Evolutionary conservation across 2,329 filamentous ascomycete species (phyloP).

Genomic region (Ophiostoma ips): DNA sequence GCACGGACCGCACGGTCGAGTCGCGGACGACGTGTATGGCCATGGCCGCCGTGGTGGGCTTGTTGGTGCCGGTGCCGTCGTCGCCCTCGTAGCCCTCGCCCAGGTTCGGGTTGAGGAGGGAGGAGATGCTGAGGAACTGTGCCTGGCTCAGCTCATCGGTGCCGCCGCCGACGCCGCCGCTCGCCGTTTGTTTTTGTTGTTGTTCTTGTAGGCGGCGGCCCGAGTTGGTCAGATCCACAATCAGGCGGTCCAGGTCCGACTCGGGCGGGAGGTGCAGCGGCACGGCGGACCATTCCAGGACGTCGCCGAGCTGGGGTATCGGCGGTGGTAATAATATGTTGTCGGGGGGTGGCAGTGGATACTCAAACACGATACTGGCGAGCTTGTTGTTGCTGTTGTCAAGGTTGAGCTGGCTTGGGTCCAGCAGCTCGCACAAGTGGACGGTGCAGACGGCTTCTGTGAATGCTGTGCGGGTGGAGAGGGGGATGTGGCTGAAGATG

Average conservation of each 20-base stretch:
- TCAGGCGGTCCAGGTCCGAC: constrained; percentile 5
- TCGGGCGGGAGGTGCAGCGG: constrained; percentile 6
- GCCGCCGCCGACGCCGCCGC: not conserved
- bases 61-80: constrained; percentile 1
- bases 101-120: constrained; percentile 14
- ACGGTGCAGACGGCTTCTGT: constrained; percentile 2
- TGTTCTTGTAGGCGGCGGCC: constrained; percentile 1
- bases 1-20: constrained; percentile 2
- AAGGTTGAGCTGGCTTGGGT: constrained; percentile 5
- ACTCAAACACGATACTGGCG: constrained; percentile 2
- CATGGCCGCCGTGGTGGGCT: constrained; percentile 3
- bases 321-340: not conserved
- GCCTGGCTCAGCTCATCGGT: constrained; percentile 8
- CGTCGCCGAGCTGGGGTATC: not conserved
- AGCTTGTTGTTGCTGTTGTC: no score
- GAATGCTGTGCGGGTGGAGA: not conserved
- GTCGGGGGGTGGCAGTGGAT: constrained; percentile 1
- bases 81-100: no score
- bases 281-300: constrained; percentile 1
- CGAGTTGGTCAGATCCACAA: constrained; percentile 4
- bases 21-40: constrained; percentile 6
- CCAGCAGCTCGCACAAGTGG: constrained; percentile 2
- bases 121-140: constrained; percentile 16
- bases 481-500: not conserved
- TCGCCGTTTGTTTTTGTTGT: not conserved